A percentile compares a stretch with the other conserved stretches of the same genome.
These are phyloP conservation scores for Ehretia macrophylla DNA, from an alignment of 257 asterid genomes.

Conservation along the genomic window DNA sequence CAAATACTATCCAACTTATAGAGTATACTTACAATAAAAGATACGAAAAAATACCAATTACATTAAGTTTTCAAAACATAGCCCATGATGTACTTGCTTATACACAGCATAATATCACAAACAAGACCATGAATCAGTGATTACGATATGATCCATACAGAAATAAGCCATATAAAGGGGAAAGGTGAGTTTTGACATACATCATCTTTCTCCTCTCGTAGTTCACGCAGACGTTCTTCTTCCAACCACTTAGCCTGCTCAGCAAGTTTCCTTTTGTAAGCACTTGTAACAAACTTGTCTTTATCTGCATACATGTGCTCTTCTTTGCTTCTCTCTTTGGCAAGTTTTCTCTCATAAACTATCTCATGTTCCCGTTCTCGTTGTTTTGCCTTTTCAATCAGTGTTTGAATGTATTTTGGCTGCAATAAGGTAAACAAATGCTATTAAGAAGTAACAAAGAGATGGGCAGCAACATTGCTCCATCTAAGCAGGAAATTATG, in stretches of 20 bases:
- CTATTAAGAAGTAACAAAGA: not conserved
- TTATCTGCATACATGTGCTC: slow-evolving; percentile 77
- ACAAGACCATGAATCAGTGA: not conserved
- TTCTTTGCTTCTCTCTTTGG: slow-evolving; percentile 86
- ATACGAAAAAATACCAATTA: too few relatives aligned
- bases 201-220: slow-evolving; percentile 74
- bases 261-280: slow-evolving; percentile 84
- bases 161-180: not conserved
- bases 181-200: slow-evolving; percentile 33
- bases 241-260: slow-evolving; percentile 90
- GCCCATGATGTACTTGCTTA: too few relatives aligned
- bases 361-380: slow-evolving; percentile 86
- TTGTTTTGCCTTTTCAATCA: slow-evolving; percentile 68
- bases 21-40: too few relatives aligned
- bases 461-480: not conserved
- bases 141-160: not conserved
- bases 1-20: too few relatives aligned
- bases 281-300: slow-evolving; percentile 79
- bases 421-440: slow-evolving; percentile 28
- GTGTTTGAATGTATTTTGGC: slow-evolving; percentile 69
- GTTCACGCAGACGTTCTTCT: slow-evolving; percentile 85
- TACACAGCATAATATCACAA: too few relatives aligned
- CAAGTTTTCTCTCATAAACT: slow-evolving; percentile 80
- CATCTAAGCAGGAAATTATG: too few relatives aligned
- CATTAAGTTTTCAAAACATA: too few relatives aligned